Base-by-base conservation (phyloP, 73 alveolate species). In the Diophrys appendiculata region DNA sequence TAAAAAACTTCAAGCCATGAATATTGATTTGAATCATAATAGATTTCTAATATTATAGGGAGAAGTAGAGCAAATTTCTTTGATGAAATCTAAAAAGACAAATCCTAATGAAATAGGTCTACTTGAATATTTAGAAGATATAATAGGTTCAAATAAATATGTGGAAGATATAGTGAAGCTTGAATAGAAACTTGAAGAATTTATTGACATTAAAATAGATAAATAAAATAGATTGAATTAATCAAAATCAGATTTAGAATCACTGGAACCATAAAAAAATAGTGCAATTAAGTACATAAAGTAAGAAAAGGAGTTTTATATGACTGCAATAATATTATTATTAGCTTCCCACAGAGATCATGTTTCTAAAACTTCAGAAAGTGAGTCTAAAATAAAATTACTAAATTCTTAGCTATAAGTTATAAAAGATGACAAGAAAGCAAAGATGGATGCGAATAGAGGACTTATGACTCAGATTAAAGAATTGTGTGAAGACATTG, bases 41-140 rank as follows among this genome's bases (percentile, higher is more conserved):
- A 83, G 99, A 55, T 96, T 96, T 80, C 76, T 96, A 77, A 96
- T 96, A 72, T 80, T 96, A 29, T 96, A 96, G 90, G 99, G 99
- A 33, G 95, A 90, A 80, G 99, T 96, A 31, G 99, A 96, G 78
- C 92, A 95, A 73, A 95, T 96, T 52, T 94, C 99, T 3, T 86
- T 93, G 79, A 96, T 96, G 99, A 95, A 96, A 73, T 97, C 97
- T 0, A 96, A 95, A 90, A 97, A 94, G 22, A 34, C 69, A 26
- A 77, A 65, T 33, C 91, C 80, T 72, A 84, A 82, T 76, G 98
- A 96, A 79, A 86, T 88, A n/a, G 99, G 98, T 29, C 89, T 91
- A 26, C 87, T 86, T 26, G 98, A 91, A 76, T 91, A 85, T 65
- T 54, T 91, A 24, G 98, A 92, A 81, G 98, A 93, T 65, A 92